Base-by-base conservation (phyloP, 2,329 filamentous ascomycete species). In the Penicillium sp. region DNA sequence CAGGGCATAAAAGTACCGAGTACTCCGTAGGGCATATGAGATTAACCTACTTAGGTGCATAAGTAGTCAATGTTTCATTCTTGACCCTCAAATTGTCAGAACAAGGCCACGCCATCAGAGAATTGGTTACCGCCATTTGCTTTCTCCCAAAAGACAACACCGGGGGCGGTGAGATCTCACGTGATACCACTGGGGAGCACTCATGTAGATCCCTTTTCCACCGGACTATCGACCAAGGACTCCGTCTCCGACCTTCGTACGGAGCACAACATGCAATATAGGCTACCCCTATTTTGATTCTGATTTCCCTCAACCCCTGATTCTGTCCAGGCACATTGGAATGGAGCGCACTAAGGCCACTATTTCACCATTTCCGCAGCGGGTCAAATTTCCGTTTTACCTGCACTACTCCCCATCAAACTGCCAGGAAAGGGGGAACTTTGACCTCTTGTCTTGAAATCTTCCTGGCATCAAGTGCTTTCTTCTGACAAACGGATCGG, bases 71-170 rank as follows among this genome's bases (percentile, higher is more conserved):
- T 38, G 23, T 29, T 34, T 10, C 32, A 13, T 6, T 34, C 14
- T 11, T 14, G 23, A 18, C 32, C 13, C 3, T 23, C 16, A 27
- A 6, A 32, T 19, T 38, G 45, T 39, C 45, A 46, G 26, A 39
- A 3, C 7, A 13, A 13, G 32, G 32, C 32, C 32, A 34, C 32
- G 32, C 32, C 16, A 39, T 39, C 36, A 39, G 19, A 16, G 19
- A 39, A 11, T 13, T 14, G n/a, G 40, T 55, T 58, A 58, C 55
- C 55, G 55, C 55, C 47, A 58, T 52, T 56, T 58, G 19, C 23
- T 23, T 23, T 23, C 5, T 23, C 23, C 23, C 23, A 23, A 5
- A n/a, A n/a, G n/a, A n/a, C n/a, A n/a, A 23, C 23, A 23, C 23
- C 5, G 23, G 47, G 42, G 46, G 47, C 46, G 46, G 46, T 48